Percentiles rank a stretch among this genome's conserved stretches.
These are phyloP conservation scores for Punica granatum DNA, from an alignment of 345 rosid species.

Conservation along the genomic window DNA sequence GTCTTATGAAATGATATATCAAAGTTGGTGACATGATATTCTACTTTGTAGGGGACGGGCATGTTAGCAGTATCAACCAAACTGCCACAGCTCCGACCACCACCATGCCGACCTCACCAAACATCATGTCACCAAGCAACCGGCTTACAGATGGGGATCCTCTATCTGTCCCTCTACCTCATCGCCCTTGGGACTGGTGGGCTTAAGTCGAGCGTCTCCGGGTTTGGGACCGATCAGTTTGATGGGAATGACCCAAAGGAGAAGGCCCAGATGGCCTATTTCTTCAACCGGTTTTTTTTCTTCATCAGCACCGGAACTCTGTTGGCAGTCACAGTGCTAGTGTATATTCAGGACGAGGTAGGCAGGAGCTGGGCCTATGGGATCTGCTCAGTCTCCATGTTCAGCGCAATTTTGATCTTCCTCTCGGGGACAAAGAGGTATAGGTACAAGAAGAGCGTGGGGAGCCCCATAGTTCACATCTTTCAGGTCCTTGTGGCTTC, in stretches of 20 bases:
- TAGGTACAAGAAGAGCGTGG: slow-evolving; percentile 65
- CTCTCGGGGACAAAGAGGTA: slow-evolving; percentile 52
- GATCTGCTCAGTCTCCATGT: slow-evolving; percentile 55
- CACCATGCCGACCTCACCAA: slow-evolving; percentile 35
- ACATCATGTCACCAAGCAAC: slow-evolving; percentile 40
- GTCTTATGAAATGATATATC: too few species aligned
- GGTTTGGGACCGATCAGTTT: slow-evolving; percentile 62
- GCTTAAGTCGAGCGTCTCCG: slow-evolving; percentile 61
- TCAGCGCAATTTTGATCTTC: slow-evolving; percentile 42
- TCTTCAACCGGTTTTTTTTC: slow-evolving; percentile 61
- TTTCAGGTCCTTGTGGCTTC: slow-evolving; percentile 68
- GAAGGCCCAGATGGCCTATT: slow-evolving; percentile 47
- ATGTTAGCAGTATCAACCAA: slow-evolving; percentile 49
- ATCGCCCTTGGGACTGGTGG: slow-evolving; percentile 69
- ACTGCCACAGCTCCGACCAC: slow-evolving; percentile 60
- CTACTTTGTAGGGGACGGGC: slow-evolving; percentile 52
- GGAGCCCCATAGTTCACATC: slow-evolving; percentile 77
- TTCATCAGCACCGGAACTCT: slow-evolving; percentile 49
- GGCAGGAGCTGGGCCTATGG: slow-evolving; percentile 56
- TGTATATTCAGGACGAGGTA: slow-evolving; percentile 54
- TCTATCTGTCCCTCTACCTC: slow-evolving; percentile 48
- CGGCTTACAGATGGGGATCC: slow-evolving; percentile 62
- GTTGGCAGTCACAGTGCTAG: slow-evolving; percentile 57
- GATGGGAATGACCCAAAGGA: slow-evolving; percentile 55
- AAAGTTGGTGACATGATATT: neutral